Evolutionary conservation across 345 rosid genomes (phyloP).

Genomic region (Hevea brasiliensis): DNA sequence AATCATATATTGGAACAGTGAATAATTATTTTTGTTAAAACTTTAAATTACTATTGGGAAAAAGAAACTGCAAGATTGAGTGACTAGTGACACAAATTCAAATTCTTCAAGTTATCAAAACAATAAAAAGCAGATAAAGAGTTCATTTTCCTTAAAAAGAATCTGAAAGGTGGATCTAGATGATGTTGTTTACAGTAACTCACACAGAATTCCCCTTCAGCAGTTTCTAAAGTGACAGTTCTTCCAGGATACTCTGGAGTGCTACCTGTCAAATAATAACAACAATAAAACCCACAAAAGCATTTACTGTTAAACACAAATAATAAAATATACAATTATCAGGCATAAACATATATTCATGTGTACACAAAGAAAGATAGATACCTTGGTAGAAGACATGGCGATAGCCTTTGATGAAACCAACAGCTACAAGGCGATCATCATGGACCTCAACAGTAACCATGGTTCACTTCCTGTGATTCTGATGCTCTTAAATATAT

Average conservation of each 20-base stretch:
- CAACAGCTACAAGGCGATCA: conserved; percentile 69
- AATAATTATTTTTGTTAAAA: background rate
- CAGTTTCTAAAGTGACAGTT: conserved; percentile 79
- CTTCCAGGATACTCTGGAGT: conserved; percentile 83
- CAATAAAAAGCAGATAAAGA: background rate
- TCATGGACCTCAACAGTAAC: conserved; percentile 28
- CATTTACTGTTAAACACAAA: background rate
- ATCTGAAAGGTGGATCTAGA: background rate
- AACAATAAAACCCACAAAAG: conserved; percentile 3
- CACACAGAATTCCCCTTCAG: conserved; percentile 73
- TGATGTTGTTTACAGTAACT: conserved; percentile 19
- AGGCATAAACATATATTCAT: no score
- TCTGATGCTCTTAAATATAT: background rate
- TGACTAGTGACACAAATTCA: background rate
- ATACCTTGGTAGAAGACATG: conserved; percentile 86
- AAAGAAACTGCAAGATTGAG: background rate
- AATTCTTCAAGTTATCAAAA: background rate
- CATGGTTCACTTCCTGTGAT: background rate
- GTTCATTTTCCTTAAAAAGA: background rate
- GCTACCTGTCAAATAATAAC: conserved; percentile 47
- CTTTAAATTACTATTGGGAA: background rate
- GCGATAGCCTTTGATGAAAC: conserved; percentile 79
- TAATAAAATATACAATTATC: no score
- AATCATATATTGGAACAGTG: background rate
- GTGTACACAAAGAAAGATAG: no score